A percentile compares a stretch with the other conserved stretches of the same genome.
phyloP scores from a whole-genome alignment of 2,329 filamentous ascomycete species.

The Sordariomycetes sp. region DNA sequence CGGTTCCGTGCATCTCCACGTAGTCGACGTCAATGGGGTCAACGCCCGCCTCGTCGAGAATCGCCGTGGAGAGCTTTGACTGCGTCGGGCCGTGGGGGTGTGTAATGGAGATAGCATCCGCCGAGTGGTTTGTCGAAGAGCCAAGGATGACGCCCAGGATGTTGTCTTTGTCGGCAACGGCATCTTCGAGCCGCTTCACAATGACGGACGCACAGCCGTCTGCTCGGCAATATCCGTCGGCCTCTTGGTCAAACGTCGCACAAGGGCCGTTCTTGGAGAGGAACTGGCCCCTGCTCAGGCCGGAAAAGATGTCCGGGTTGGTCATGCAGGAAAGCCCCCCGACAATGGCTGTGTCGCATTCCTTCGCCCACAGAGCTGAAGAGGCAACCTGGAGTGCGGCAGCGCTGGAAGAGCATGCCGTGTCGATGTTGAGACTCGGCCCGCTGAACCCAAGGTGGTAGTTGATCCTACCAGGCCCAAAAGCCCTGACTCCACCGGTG shows the following conservation, averaged over 20 bases:
- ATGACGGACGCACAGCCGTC: constrained; percentile 67
- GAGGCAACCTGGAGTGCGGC: constrained; percentile 62
- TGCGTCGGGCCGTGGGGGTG: constrained; percentile 73
- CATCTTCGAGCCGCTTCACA: constrained; percentile 71
- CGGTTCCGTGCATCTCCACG: constrained; percentile 84
- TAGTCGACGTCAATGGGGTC: constrained; percentile 71
- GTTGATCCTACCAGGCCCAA: constrained; percentile 54
- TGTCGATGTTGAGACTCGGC: constrained; percentile 63
- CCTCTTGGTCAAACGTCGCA: constrained; percentile 71
- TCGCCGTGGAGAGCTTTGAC: constrained; percentile 56
- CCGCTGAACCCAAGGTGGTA: constrained; percentile 72
- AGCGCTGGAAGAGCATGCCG: constrained; percentile 65
- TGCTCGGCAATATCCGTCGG: constrained; percentile 74
- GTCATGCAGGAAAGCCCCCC: constrained; percentile 71
- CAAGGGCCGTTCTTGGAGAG: constrained; percentile 66
- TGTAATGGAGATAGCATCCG: constrained; percentile 72
- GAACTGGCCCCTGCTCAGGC: constrained; percentile 67
- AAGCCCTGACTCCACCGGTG: constrained; percentile 37
- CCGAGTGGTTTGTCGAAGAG: constrained; percentile 71
- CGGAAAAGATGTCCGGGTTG: constrained; percentile 71
- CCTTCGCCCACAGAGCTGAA: constrained; percentile 61
- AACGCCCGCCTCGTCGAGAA: constrained; percentile 62
- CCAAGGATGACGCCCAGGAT: constrained; percentile 67
- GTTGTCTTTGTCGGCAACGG: constrained; percentile 65
- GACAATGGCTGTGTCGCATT: constrained; percentile 72